phyloP scores from a whole-genome alignment of 352 stramenopile species.

The Phytophthora sojae region DNA sequence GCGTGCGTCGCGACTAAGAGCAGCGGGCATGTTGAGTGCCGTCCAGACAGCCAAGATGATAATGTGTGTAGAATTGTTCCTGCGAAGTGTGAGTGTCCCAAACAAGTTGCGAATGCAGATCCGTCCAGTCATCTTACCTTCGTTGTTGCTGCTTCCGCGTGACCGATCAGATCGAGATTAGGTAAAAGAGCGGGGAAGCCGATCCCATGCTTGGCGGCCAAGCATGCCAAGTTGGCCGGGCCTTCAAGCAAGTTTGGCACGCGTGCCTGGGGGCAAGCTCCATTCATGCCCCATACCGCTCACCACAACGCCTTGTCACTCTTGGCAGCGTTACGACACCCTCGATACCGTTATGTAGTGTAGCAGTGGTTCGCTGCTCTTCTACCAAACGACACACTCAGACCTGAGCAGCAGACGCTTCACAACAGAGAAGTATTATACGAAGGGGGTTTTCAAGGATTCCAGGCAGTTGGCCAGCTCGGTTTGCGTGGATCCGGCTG shows the following conservation, averaged over 20 bases:
- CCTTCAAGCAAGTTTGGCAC: slow-evolving; percentile 2
- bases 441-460: neutral
- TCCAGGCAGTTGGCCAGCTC: neutral
- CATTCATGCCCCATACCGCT: neutral
- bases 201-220: slow-evolving; percentile 5
- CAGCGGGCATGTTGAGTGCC: neutral
- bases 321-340: neutral
- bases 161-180: slow-evolving; percentile 10
- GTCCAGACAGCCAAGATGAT: neutral
- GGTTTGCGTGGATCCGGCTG: slow-evolving; percentile 17
- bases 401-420: neutral
- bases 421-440: neutral
- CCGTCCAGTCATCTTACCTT: neutral
- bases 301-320: neutral
- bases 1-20: slow-evolving; percentile 22
- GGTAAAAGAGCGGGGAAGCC: neutral
- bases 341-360: neutral
- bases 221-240: too few relatives aligned
- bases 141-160: neutral
- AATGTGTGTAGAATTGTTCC: slow-evolving; percentile 8
- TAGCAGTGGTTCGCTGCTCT: slow-evolving; percentile 3
- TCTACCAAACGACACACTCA: neutral
- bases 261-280: neutral
- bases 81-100: neutral
- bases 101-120: neutral